Evolutionary conservation across 2,329 filamentous ascomycete genomes (phyloP), one percentile per base, ranked within the genome.

Genomic region (Fonsecaea erecta): DNA sequence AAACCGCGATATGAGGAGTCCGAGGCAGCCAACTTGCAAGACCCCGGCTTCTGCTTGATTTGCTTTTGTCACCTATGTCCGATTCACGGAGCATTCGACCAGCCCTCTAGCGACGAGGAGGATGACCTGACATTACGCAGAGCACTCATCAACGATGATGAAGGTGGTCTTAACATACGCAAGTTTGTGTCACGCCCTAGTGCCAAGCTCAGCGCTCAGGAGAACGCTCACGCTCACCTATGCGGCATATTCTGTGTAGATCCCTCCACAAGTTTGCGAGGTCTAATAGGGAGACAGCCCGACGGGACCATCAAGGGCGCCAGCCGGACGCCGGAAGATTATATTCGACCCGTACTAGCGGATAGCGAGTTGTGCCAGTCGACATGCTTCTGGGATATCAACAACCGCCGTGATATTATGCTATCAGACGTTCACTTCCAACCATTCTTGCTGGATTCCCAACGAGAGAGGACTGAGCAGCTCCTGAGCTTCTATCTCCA

Each of bases 231-330:
- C 9, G 18, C n/a, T 6, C 71, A 73, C 40, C 34, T 70, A 6
- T 73, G 71, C 60, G 71, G 71, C n/a, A 28, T 71, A 2, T 73
- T 69, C 46, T 73, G 71, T 64, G 66, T 69, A 14, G 65, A 69
- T 3, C 53, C 63, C 12, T 60, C 62, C 11, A 52, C 55, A 43
- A 61, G 28, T n/a, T 32, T 65, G 34, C 54, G 54, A 40, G 37
- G 53, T n/a, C 35, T 68, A 21, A 34, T 66, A 12, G 68, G 66
- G n/a, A 34, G 56, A 43, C 60, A 63, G 21, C 21, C 18, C 18
- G 54, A 65, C 11, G 65, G 62, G 30, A 51, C 18, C 21, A 46
- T 66, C 46, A 18, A 16, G 21, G 62, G 66, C 12, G 43, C 60
- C 11, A 53, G 51, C 21, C 18, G 52, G 52, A 32, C 21, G 35